Conservation (phyloP, 169 alveolate genomes). For the Plasmodium gonderi region DNA sequence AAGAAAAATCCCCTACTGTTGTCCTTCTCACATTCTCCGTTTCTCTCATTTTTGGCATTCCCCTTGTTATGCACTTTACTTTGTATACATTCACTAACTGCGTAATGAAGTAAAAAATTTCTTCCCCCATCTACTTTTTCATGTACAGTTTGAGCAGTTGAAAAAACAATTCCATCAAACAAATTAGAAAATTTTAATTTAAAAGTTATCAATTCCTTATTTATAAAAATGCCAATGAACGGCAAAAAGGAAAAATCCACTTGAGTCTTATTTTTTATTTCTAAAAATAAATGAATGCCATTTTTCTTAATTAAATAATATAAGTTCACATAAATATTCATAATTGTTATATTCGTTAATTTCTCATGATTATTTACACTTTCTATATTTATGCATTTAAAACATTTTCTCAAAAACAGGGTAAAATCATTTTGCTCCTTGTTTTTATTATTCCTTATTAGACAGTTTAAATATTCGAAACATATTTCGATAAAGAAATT, state of each 20-base stretch:
- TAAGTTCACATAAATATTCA: slow-evolving; percentile 1
- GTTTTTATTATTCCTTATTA: slow-evolving; percentile 43
- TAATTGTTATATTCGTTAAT: not conserved
- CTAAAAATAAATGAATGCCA: slow-evolving; percentile 8
- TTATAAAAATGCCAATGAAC: slow-evolving; percentile 19
- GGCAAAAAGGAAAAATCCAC: slow-evolving; percentile 30
- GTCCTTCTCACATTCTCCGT: not conserved
- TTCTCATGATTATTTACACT: not conserved
- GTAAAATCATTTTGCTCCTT: slow-evolving; percentile 17
- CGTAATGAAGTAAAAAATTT: not conserved
- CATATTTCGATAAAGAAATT: slow-evolving; percentile 38
- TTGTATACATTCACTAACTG: not conserved
- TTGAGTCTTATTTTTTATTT: slow-evolving; percentile 39
- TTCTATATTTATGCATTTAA: not conserved
- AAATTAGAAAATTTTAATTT: slow-evolving; percentile 16
- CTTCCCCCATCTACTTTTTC: not conserved
- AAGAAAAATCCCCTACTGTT: not conserved
- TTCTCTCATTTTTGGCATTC: not conserved
- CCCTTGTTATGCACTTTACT: not conserved
- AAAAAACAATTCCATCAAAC: slow-evolving; percentile 4
- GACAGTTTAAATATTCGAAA: slow-evolving; percentile 36
- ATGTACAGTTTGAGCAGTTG: not conserved
- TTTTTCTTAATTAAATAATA: slow-evolving; percentile 14
- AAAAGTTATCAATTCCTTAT: not conserved
- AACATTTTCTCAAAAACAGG: slow-evolving; percentile 7